Evolutionary conservation across 176 grass and related monocot genomes (phyloP), one percentile per base, ranked within the genome.

Genomic region (Poa pratensis): DNA sequence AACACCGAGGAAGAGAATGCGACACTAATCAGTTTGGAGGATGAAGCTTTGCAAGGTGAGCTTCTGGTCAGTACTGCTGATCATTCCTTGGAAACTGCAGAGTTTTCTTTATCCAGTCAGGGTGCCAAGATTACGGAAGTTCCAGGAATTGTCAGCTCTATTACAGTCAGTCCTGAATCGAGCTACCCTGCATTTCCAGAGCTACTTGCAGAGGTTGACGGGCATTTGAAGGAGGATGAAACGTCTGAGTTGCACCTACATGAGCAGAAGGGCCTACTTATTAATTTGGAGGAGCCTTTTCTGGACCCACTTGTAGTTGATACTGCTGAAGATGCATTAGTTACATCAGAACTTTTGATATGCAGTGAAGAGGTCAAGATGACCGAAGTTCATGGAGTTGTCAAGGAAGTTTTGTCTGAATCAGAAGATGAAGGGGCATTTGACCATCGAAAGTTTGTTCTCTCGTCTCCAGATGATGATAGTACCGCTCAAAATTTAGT

Each of bases 101-200:
- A 37, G 17, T 61, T 83, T 57, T 73, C 68, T 61, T 83, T n/a
- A 46, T 73, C 23, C 53, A n/a, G 51, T 83, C 52, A 61, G 73
- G 81, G 27, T 28, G 14, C 16, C 23, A 51, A 75, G 24, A 70
- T 12, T 1, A 57, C 17, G 23, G 70, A 81, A 19, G 59, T 75
- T 81, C 45, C 58, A 75, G 53, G 22, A 53, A 23, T 43, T 76
- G 8, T 52, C 1, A 75, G 48, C 26, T 75, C 9, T 75, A 14
- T 63, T 67, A 40, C 69, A 34, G 17, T 34, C 22, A 57, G 37
- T 75, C 58, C 68, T 82, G 78, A 82, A 57, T 32, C 63, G 37
- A 82, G 34, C 11, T 52, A 40, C 59, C 18, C 69, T 64, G 11
- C 43, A 63, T 34, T 32, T 68, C 4, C 19, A 22, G 78, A 81